phyloP scores from a whole-genome alignment of 495 filamentous ascomycete species.

The Penicillium malachiteum region DNA sequence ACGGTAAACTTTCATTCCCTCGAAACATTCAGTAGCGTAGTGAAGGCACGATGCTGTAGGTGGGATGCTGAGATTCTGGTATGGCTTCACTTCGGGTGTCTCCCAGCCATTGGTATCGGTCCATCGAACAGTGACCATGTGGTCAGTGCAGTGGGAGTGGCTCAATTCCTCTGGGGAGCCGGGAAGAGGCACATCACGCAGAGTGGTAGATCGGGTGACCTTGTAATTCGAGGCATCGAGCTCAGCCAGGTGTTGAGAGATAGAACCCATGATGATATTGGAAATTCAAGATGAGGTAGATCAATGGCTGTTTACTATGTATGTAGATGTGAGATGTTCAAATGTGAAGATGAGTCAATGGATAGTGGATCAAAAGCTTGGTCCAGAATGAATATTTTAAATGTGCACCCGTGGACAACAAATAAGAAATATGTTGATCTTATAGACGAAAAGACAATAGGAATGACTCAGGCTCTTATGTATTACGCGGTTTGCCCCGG shows the following conservation, averaged over 20 bases:
- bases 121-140: conserved; percentile 85
- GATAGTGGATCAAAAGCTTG: conserved; percentile 1
- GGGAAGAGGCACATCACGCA: conserved; percentile 65
- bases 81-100: conserved; percentile 74
- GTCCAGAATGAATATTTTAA: no score
- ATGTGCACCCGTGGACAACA: no score
- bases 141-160: conserved; percentile 73
- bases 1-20: conserved; percentile 85
- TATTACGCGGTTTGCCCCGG: conserved; percentile 22
- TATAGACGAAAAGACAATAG: background rate
- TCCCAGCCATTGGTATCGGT: conserved; percentile 66
- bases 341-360: background rate
- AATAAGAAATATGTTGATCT: background rate
- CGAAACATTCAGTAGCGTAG: conserved; percentile 92
- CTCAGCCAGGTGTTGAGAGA: conserved; percentile 34
- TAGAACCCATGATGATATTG: conserved; percentile 34
- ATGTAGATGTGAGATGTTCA: background rate
- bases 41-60: conserved; percentile 84
- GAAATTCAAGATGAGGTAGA: background rate
- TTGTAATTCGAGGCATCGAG: conserved; percentile 75
- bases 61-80: conserved; percentile 75
- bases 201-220: conserved; percentile 63
- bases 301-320: background rate
- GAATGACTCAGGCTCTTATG: background rate
- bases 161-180: conserved; percentile 50